Conservation (phyloP, 352 stramenopile genomes). For the Pythium utonaiense region DNA sequence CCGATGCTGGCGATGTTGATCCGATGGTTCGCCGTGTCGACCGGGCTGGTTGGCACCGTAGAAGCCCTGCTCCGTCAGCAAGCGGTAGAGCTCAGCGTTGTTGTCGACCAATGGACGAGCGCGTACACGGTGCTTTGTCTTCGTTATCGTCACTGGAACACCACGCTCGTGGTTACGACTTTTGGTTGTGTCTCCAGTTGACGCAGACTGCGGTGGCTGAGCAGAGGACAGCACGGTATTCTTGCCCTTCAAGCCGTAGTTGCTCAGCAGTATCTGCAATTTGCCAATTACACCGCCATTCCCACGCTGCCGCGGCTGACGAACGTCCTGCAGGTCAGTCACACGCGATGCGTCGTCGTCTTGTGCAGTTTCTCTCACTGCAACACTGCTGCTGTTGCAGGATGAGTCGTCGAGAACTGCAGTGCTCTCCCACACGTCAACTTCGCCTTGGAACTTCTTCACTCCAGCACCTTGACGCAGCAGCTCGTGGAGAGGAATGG, state of each 20-base stretch:
- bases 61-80: conserved; percentile 64
- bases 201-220: not conserved
- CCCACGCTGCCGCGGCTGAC: not conserved
- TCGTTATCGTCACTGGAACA: conserved; percentile 9
- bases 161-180: not conserved
- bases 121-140: conserved; percentile 62
- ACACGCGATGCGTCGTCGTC: not conserved
- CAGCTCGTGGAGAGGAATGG: conserved; percentile 83
- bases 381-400: not conserved
- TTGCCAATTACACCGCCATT: conserved; percentile 37
- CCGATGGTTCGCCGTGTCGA: not conserved
- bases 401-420: not conserved
- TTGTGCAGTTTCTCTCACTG: not conserved
- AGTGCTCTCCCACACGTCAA: conserved; percentile 30
- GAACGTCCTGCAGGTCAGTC: conserved; percentile 10
- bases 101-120: conserved; percentile 68
- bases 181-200: not conserved
- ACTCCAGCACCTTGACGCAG: conserved; percentile 87
- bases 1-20: conserved; percentile 12
- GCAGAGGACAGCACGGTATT: conserved; percentile 7
- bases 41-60: conserved; percentile 29
- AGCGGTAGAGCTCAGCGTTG: conserved; percentile 61
- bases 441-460: conserved; percentile 88
- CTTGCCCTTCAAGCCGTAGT: conserved; percentile 69
- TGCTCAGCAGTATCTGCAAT: conserved; percentile 87